Conservation (phyloP, 1,139 yeast species). For the Yarrowia galli region DNA sequence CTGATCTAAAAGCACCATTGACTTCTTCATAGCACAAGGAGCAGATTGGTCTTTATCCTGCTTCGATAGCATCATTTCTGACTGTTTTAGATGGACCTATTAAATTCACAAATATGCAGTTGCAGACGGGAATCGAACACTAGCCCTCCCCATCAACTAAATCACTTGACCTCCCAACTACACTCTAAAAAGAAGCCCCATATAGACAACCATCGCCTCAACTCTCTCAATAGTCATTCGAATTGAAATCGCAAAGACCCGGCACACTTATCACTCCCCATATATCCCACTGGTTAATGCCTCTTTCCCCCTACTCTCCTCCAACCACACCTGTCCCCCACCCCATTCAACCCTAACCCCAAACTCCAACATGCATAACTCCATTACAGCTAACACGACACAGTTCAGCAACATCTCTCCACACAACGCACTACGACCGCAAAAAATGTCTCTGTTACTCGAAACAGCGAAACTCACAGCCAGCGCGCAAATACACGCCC, state of each 20-base stretch:
- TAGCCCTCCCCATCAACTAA: neutral
- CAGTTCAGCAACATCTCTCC: neutral
- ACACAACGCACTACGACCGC: neutral
- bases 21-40: too few species aligned
- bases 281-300: too few species aligned
- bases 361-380: neutral
- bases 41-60: too few species aligned
- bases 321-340: neutral
- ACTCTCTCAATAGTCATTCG: too few species aligned
- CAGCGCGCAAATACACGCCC: slow-evolving; percentile 3
- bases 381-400: slow-evolving; percentile 14
- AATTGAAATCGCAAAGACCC: too few species aligned
- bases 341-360: neutral
- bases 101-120: neutral
- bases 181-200: too few species aligned
- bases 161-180: neutral
- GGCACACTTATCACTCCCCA: too few species aligned
- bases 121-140: neutral
- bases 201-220: too few species aligned
- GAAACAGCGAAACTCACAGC: slow-evolving; percentile 21
- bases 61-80: too few species aligned
- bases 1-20: too few species aligned
- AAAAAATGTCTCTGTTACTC: slow-evolving; percentile 23
- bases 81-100: too few species aligned
- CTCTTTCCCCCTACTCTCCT: neutral